These are phyloP conservation scores for Zasmidium citrigriseum DNA, from an alignment of 2,329 filamentous ascomycete genomes.

Conservation along the genomic window DNA sequence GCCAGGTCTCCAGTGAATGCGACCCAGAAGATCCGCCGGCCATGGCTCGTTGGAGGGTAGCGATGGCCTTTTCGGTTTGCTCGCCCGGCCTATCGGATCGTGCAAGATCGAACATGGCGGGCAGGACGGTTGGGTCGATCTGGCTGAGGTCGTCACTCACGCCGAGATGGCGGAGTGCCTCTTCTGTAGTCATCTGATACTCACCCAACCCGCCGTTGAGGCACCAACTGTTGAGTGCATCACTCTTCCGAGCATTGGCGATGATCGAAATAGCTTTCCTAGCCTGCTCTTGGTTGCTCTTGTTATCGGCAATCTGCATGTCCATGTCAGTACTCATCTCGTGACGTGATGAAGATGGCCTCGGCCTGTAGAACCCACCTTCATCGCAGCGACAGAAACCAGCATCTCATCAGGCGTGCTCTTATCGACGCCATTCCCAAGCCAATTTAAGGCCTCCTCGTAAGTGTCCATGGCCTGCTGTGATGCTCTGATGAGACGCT, in stretches of 20 bases:
- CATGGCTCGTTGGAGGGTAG: slow-evolving; percentile 31
- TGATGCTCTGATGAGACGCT: slow-evolving; percentile 59
- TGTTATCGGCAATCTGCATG: slow-evolving; percentile 52
- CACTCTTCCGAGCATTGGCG: slow-evolving; percentile 59
- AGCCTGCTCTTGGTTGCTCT: slow-evolving; percentile 51
- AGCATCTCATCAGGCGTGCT: slow-evolving; percentile 59
- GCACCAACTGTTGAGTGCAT: slow-evolving; percentile 54
- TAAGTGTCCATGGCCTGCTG: slow-evolving; percentile 61
- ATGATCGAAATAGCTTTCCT: slow-evolving; percentile 60
- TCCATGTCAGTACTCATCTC: slow-evolving; percentile 1
- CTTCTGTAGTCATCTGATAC: slow-evolving; percentile 57
- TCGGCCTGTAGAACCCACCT: slow-evolving; percentile 44
- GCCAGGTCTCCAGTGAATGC: slow-evolving; percentile 51
- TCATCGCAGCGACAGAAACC: slow-evolving; percentile 57
- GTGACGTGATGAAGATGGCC: background rate
- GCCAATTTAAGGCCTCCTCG: slow-evolving; percentile 63
- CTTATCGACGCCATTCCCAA: slow-evolving; percentile 51
- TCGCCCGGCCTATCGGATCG: slow-evolving; percentile 30
- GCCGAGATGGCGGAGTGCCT: slow-evolving; percentile 52
- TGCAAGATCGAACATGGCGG: slow-evolving; percentile 26
- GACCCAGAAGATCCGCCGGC: slow-evolving; percentile 8
- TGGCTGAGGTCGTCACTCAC: slow-evolving; percentile 25
- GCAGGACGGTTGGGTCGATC: slow-evolving; percentile 26
- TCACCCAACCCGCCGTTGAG: slow-evolving; percentile 50
- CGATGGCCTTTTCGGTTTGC: slow-evolving; percentile 36